Evolutionary conservation across 2,329 filamentous ascomycete species (phyloP), one percentile per base, ranked within the genome.

Genomic region (Macroventuria anomochaeta): DNA sequence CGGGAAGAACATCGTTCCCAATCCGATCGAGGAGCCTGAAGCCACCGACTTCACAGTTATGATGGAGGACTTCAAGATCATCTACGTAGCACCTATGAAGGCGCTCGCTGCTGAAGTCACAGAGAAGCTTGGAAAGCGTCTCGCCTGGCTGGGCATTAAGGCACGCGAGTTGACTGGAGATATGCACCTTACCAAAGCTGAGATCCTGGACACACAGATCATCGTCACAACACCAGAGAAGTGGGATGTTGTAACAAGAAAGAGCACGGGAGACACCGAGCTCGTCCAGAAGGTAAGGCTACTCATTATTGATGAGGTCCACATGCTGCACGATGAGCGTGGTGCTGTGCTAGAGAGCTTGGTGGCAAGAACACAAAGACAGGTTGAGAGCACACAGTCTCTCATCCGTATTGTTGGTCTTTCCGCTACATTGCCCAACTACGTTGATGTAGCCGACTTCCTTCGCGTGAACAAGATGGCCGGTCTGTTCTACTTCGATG

Each of bases 81-180:
- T 99, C 51, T 99, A 99, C 65, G 95, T 99, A 33, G 95, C 96
- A 1, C 96, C 95, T 0, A 99, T 99, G 96, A 99, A 99, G 75
- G 96, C 95, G 0, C 81, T 99, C 15, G 96, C 96, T 4, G 95
- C 96, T 7, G 95, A 99, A 76, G 89, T 99, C 33, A 97, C 95
- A 0, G 91, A 93, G 29, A 99, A 99, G 77, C 81, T 99, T 3
- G 90, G 92, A 39, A 96, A 91, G 73, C 87, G 93, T 21, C 84
- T 99, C 3, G 89, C 91, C 2, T 99, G 96, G 96, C 84, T 99
- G 5, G 93, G 93, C 7, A 86, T 99, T 65, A 87, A 91, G 71
- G 93, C 91, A 61, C 89, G 95, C 57, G 95, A 99, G 76, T 87
- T 96, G 73, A 99, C 95, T 40, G 95, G 95, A 68, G 95, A 99